Percentiles rank a stretch among this genome's conserved stretches.
These are phyloP conservation scores for Candida sphagnicola DNA, from an alignment of 805 yeast genomes.

Conservation along the genomic window DNA sequence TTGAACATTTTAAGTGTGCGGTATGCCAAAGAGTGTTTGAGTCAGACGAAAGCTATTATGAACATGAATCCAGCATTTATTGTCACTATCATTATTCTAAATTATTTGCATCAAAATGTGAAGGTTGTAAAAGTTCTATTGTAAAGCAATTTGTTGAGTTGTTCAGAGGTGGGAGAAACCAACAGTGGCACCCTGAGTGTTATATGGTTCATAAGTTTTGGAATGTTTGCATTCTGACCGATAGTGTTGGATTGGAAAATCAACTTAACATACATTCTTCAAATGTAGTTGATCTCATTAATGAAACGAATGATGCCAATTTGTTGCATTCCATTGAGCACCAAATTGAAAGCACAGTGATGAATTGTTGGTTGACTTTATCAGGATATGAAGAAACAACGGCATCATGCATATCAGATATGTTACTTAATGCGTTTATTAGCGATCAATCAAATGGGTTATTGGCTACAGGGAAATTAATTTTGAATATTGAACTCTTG, in stretches of 20 bases:
- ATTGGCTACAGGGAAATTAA: slow-evolving; percentile 64
- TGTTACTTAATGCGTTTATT: slow-evolving; percentile 80
- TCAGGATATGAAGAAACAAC: slow-evolving; percentile 88
- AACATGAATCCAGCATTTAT: slow-evolving; percentile 74
- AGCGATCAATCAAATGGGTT: slow-evolving; percentile 69
- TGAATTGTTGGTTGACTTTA: slow-evolving; percentile 79
- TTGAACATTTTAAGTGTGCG: slow-evolving; percentile 91
- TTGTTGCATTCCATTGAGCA: slow-evolving; percentile 57
- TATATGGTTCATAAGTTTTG: slow-evolving; percentile 96
- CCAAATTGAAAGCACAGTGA: slow-evolving; percentile 53
- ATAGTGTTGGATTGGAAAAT: slow-evolving; percentile 45
- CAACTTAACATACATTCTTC: slow-evolving; percentile 11
- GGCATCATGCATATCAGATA: slow-evolving; percentile 85
- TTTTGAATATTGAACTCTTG: slow-evolving; percentile 68
- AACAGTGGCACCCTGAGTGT: slow-evolving; percentile 99
- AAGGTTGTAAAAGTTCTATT: slow-evolving; percentile 89
- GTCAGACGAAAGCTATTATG: slow-evolving; percentile 87
- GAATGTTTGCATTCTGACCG: slow-evolving; percentile 77
- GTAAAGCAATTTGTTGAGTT: slow-evolving; percentile 93
- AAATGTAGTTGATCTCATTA: slow-evolving; percentile 5
- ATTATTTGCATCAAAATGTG: slow-evolving; percentile 81
- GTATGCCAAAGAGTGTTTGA: slow-evolving; percentile 85
- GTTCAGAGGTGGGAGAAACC: slow-evolving; percentile 83
- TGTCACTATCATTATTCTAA: slow-evolving; percentile 93
- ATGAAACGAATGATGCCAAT: slow-evolving; percentile 12